These are phyloP conservation scores for Pseudopediastrum boryanum DNA, from an alignment of 139 green algal genomes.

Conservation along the genomic window DNA sequence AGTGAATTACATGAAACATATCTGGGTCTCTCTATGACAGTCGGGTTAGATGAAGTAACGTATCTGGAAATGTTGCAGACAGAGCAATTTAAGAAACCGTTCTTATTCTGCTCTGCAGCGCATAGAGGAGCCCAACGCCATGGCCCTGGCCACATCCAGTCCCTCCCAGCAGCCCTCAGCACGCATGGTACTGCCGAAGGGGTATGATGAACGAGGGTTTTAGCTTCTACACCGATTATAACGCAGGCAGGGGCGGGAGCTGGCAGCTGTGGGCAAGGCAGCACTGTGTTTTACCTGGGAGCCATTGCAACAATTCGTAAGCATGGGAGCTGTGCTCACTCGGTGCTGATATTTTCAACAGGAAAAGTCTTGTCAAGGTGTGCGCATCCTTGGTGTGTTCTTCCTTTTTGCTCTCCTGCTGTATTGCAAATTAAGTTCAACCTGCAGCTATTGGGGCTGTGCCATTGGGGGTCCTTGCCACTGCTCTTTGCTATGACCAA, in stretches of 20 bases:
- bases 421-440: background rate
- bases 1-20: too few species aligned
- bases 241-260: conserved; percentile 54
- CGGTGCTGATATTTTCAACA: background rate
- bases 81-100: too few species aligned
- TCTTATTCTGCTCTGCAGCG: conserved; percentile 27
- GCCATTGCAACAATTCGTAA: conserved; percentile 69
- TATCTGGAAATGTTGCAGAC: too few species aligned
- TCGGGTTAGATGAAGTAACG: too few species aligned
- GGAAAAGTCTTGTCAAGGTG: too few species aligned
- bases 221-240: conserved; percentile 92
- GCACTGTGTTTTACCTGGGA: conserved; percentile 89
- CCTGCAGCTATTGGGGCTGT: background rate
- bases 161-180: conserved; percentile 51
- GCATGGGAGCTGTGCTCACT: background rate
- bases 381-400: too few species aligned
- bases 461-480: background rate
- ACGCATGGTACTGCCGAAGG: conserved; percentile 86
- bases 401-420: background rate
- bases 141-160: conserved; percentile 70
- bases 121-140: conserved; percentile 84
- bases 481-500: background rate
- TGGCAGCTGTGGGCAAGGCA: conserved; percentile 37
- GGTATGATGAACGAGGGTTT: conserved; percentile 75
- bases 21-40: too few species aligned